phyloP scores from a whole-genome alignment of 768 basidiomycete species.

The Podaxis sp. region DNA sequence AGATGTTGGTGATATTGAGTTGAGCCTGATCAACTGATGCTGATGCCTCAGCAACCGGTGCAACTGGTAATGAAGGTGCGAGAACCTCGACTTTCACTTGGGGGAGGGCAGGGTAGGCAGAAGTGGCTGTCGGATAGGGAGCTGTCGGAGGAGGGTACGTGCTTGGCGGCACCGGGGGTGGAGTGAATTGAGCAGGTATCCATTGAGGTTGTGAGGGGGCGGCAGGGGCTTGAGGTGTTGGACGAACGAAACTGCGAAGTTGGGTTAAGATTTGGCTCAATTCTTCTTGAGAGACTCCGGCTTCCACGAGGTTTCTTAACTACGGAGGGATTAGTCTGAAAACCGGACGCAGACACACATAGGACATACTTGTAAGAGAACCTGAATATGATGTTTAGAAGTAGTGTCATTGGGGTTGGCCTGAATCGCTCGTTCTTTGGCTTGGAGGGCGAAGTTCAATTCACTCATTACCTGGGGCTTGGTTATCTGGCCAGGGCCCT shows the following conservation, averaged over 20 bases:
- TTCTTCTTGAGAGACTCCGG: constrained; percentile 79
- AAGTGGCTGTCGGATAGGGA: neutral
- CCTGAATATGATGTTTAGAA: constrained; percentile 69
- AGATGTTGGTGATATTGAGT: constrained; percentile 54
- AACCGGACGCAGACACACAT: neutral
- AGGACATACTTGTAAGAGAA: constrained; percentile 74
- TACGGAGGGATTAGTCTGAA: constrained; percentile 26
- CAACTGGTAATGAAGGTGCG: constrained; percentile 22
- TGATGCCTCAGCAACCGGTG: constrained; percentile 28
- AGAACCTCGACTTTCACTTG: constrained; percentile 4
- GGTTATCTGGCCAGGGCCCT: constrained; percentile 50
- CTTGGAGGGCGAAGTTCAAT: constrained; percentile 76
- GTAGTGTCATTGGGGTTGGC: constrained; percentile 70
- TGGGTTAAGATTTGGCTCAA: constrained; percentile 74
- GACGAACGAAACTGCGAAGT: constrained; percentile 60
- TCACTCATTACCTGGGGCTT: constrained; percentile 82
- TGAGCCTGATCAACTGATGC: constrained; percentile 28
- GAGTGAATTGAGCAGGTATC: constrained; percentile 8
- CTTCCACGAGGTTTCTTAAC: constrained; percentile 73
- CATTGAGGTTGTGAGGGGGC: constrained; percentile 16
- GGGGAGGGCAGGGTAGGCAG: neutral
- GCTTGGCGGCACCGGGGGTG: neutral
- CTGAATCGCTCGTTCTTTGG: constrained; percentile 75
- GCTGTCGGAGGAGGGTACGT: neutral
- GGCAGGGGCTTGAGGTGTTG: constrained; percentile 32